Evolutionary conservation across 2,329 filamentous ascomycete species (phyloP).

Genomic region (Sarocladium strictum): DNA sequence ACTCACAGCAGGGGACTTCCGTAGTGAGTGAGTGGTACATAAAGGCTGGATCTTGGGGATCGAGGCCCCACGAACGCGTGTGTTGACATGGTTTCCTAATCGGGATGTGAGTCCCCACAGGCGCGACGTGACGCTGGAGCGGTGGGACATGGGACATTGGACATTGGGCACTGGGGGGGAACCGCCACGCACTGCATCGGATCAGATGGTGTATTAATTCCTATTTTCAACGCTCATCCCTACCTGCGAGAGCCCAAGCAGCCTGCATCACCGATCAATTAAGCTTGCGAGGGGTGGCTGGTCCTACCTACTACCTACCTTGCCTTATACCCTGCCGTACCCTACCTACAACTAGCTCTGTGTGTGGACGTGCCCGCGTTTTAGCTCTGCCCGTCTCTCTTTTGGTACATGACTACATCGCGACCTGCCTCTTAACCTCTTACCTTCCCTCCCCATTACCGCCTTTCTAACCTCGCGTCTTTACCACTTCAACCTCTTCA

Average conservation of each 20-base stretch:
- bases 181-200: constrained; percentile 1
- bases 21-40: no score
- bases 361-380: not conserved
- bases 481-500: not conserved
- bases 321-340: not conserved
- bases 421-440: not conserved
- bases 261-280: constrained; percentile 1
- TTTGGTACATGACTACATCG: not conserved
- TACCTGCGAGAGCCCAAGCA: not conserved
- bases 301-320: not conserved
- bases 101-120: constrained; percentile 19
- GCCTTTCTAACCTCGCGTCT: constrained; percentile 1
- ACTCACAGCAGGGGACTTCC: no score
- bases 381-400: not conserved
- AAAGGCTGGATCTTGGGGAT: not conserved
- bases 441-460: not conserved
- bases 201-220: not conserved
- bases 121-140: constrained; percentile 20
- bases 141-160: not conserved
- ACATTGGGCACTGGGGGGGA: not conserved
- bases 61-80: constrained; percentile 19
- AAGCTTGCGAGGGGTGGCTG: constrained; percentile 5
- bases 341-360: no score
- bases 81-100: constrained; percentile 30
- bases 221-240: not conserved